phyloP scores from a whole-genome alignment of 768 basidiomycete species.

The Boletus reticuloceps region DNA sequence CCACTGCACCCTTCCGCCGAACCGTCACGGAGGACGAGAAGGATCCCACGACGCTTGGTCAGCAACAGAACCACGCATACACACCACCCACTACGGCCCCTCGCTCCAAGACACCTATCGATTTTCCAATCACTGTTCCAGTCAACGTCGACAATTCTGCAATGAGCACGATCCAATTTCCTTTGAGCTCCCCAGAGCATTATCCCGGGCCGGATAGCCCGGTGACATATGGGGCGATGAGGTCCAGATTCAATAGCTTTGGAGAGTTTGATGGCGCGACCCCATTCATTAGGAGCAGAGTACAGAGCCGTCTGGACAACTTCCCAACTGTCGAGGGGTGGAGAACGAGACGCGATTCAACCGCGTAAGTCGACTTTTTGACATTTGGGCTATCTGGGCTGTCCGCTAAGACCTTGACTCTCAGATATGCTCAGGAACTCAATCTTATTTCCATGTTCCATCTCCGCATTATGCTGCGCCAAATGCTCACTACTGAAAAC shows the following conservation, averaged over 20 bases:
- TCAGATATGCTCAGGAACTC: constrained; percentile 78
- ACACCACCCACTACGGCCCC: constrained; percentile 32
- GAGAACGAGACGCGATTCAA: constrained; percentile 86
- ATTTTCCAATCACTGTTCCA: constrained; percentile 56
- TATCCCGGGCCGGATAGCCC: constrained; percentile 52
- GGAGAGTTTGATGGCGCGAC: constrained; percentile 71
- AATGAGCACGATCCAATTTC: constrained; percentile 78
- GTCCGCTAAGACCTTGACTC: not conserved
- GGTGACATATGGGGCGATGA: constrained; percentile 43
- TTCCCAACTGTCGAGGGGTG: constrained; percentile 64
- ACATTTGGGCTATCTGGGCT: not conserved
- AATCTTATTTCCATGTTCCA: constrained; percentile 87
- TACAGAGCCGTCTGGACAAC: constrained; percentile 71
- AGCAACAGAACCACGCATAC: constrained; percentile 30
- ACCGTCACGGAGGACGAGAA: constrained; percentile 77
- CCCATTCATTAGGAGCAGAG: constrained; percentile 83
- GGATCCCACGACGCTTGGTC: constrained; percentile 45
- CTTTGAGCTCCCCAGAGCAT: constrained; percentile 73
- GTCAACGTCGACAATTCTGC: constrained; percentile 45
- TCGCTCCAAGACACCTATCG: constrained; percentile 51
- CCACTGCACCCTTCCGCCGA: constrained; percentile 73
- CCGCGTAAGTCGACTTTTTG: constrained; percentile 58
- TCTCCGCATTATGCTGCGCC: constrained; percentile 85
- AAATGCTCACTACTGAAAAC: constrained; percentile 80
- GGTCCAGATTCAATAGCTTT: constrained; percentile 68